Base-by-base conservation (phyloP, 306 rosid species). In the Malus fusca region DNA sequence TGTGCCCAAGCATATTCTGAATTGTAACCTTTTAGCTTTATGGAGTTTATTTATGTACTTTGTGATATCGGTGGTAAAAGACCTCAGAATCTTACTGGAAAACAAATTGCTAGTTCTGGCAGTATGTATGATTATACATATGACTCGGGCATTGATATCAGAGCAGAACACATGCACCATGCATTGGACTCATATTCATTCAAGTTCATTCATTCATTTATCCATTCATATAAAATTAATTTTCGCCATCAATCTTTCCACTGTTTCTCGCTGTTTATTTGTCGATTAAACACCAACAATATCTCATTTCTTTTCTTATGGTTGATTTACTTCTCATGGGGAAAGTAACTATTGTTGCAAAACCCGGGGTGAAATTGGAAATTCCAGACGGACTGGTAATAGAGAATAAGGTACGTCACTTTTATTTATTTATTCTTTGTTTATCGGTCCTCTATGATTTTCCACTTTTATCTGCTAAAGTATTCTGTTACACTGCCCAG, bases 361-460 rank as follows among this genome's bases (percentile, higher is more conserved):
- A 90, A 73, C 86, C 97, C 5, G 93, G 87, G 42, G 65, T 75
- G 77, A 88, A 83, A 70, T 73, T 90, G 85, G 92, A 92, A 87
- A 90, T 92, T 71, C 92, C 97, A 0, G 90, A 87, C 66, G 90
- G 93, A 59, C 80, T 55, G 3, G 83, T 87, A 48, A 79, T 92
- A 66, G 90, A 85, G 70, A 88, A 88, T 75, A 81, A 88, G 97
- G 97, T 87, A 73, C 63, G 26, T 60, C 40, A 37, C 69, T 72
- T 26, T 18, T 33, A 23, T 40, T 33, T 52, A 80, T 44, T 14
- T 61, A 31, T 44, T 53, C 12, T 4, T 35, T 52, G 43, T 52
- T 59, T 25, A 3, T 14, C 6, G 19, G 19, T 5, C 53, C 13
- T 74, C 11, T 48, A 14, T 22, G 56, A 66, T 15, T 42, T 61